phyloP scores from a whole-genome alignment of 2,329 filamentous ascomycete genomes.

The Colletotrichum melonis region DNA sequence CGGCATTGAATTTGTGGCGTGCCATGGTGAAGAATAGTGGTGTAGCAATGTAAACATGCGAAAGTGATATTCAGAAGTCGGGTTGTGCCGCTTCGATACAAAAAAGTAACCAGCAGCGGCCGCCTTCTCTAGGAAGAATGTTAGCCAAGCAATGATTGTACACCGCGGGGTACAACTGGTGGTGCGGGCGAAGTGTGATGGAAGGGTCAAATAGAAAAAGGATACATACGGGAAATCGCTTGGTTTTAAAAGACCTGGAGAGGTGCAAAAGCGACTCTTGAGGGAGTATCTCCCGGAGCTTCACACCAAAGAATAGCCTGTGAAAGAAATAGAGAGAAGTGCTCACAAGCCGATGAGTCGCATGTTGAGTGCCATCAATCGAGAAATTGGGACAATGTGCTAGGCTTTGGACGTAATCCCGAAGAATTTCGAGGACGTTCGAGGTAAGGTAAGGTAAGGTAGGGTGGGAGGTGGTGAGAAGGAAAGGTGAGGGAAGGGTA shows the following conservation, averaged over 20 bases:
- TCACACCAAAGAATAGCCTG: too few relatives aligned
- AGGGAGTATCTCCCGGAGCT: too few relatives aligned
- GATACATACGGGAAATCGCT: background rate
- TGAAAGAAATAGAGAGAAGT: too few relatives aligned
- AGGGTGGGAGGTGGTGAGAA: background rate
- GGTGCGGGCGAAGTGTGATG: background rate
- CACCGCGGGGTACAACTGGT: background rate
- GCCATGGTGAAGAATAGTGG: conserved; percentile 64
- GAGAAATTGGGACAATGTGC: too few relatives aligned
- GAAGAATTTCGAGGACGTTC: too few relatives aligned
- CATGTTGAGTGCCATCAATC: too few relatives aligned
- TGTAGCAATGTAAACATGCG: background rate
- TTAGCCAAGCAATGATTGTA: background rate
- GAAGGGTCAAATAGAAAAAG: background rate
- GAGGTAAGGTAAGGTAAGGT: too few relatives aligned
- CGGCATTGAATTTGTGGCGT: conserved; percentile 71
- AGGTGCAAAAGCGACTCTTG: too few relatives aligned
- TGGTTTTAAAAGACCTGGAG: background rate
- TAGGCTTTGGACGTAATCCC: too few relatives aligned
- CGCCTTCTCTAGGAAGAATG: background rate
- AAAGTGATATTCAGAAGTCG: too few relatives aligned
- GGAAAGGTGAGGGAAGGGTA: background rate
- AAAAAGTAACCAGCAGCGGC: background rate
- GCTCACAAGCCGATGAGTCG: too few relatives aligned
- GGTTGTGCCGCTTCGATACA: background rate